Conservation (phyloP, 768 basidiomycete species). For the Kwoniella europaea region DNA sequence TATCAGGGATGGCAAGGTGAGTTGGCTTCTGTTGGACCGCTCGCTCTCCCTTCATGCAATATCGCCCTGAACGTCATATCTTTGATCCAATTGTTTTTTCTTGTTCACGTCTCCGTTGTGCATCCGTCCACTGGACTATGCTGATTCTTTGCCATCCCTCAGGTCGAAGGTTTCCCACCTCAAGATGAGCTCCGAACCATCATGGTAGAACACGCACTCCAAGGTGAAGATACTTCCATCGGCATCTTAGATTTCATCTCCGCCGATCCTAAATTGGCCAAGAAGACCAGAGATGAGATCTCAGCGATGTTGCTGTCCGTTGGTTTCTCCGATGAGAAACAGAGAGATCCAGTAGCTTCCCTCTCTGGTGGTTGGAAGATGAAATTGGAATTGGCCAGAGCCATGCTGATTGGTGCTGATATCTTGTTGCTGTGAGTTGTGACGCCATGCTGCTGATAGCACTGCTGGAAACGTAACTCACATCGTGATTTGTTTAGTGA, state of each 20-base stretch:
- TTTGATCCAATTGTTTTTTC: no score
- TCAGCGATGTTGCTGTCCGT: constrained; percentile 80
- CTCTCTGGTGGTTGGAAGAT: constrained; percentile 99
- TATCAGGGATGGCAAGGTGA: constrained; percentile 80
- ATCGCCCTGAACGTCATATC: no score
- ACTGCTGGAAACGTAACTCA: neutral
- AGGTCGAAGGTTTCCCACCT: constrained; percentile 86
- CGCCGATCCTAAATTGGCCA: constrained; percentile 72
- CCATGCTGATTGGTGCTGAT: constrained; percentile 89
- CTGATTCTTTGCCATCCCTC: constrained; percentile 3
- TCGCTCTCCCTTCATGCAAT: no score
- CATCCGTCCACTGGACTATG: neutral
- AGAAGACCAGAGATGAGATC: constrained; percentile 72
- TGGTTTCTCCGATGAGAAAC: constrained; percentile 85
- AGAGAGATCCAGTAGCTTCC: constrained; percentile 81
- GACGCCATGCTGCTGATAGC: no score
- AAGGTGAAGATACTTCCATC: constrained; percentile 85
- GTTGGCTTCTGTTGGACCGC: neutral
- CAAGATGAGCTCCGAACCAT: constrained; percentile 83
- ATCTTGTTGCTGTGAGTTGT: constrained; percentile 58
- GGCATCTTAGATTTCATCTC: constrained; percentile 89
- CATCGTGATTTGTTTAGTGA: constrained; percentile 11
- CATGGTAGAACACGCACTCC: constrained; percentile 96
- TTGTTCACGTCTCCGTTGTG: neutral
- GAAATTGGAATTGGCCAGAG: constrained; percentile 93